A percentile compares a stretch with the other conserved stretches of the same genome.
These are phyloP conservation scores for Nakazawaea sp. DNA, from an alignment of 805 yeast genomes.

Conservation along the genomic window DNA sequence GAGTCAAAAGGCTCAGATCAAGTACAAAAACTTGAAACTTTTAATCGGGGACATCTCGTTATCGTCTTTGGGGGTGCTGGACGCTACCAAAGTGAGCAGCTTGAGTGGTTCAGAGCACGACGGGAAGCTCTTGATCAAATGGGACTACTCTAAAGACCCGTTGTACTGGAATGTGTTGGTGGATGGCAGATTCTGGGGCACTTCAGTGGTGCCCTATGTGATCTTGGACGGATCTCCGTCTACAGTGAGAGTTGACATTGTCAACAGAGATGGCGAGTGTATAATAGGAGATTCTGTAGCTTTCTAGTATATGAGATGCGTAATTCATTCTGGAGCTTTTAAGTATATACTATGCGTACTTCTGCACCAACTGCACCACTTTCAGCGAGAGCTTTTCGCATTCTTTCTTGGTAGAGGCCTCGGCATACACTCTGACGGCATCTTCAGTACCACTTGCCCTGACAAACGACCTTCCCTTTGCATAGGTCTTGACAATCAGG, in stretches of 20 bases:
- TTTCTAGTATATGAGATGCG: neutral
- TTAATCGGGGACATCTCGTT: constrained; percentile 9
- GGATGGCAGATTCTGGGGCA: constrained; percentile 6
- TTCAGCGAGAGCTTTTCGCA: constrained; percentile 38
- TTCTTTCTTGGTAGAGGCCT: constrained; percentile 51
- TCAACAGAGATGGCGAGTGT: constrained; percentile 10
- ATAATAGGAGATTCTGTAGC: constrained; percentile 6
- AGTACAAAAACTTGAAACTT: neutral
- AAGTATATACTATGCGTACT: constrained; percentile 3
- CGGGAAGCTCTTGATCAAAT: neutral
- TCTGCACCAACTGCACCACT: constrained; percentile 31
- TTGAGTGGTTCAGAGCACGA: too few relatives aligned
- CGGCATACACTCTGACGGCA: constrained; percentile 94
- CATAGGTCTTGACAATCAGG: constrained; percentile 44
- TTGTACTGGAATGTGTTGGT: constrained; percentile 10
- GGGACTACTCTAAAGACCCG: constrained; percentile 1
- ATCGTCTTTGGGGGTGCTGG: too few relatives aligned
- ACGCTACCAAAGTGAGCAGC: too few relatives aligned
- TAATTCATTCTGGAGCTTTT: neutral
- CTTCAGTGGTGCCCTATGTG: constrained; percentile 8
- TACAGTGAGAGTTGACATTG: constrained; percentile 9
- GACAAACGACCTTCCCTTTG: constrained; percentile 79
- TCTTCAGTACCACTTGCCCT: constrained; percentile 98
- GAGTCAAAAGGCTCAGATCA: neutral
- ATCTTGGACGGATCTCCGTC: neutral